These are phyloP conservation scores for Trichoderma sp. DNA, from an alignment of 2,329 filamentous ascomycete genomes.

Conservation along the genomic window DNA sequence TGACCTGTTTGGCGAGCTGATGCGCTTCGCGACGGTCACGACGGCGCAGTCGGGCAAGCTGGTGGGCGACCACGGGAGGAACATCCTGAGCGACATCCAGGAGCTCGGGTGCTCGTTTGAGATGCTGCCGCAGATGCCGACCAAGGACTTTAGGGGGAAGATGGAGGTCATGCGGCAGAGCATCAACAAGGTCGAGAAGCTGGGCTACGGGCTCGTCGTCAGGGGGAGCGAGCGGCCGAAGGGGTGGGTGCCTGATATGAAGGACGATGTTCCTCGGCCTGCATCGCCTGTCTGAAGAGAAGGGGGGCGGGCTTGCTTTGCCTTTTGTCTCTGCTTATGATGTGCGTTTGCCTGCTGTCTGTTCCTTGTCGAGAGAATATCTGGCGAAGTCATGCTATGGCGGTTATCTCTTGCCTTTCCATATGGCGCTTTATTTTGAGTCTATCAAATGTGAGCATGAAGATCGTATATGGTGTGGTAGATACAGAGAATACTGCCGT, in stretches of 20 bases:
- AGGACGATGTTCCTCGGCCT: slow-evolving; percentile 40
- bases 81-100: slow-evolving; percentile 80
- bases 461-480: no score
- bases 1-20: slow-evolving; percentile 92
- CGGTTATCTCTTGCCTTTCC: no score
- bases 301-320: neutral
- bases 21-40: slow-evolving; percentile 90
- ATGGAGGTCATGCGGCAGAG: slow-evolving; percentile 82
- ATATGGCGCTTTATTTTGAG: no score
- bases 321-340: neutral
- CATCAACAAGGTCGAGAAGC: slow-evolving; percentile 90
- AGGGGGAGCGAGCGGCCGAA: slow-evolving; percentile 85
- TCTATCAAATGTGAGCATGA: no score
- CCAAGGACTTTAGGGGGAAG: slow-evolving; percentile 71
- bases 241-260: slow-evolving; percentile 85
- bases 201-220: slow-evolving; percentile 85
- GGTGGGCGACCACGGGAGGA: slow-evolving; percentile 48
- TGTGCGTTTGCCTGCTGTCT: neutral
- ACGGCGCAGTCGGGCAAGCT: slow-evolving; percentile 72
- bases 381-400: no score
- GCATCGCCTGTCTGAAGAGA: slow-evolving; percentile 35
- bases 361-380: no score
- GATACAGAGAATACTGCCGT: no score
- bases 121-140: slow-evolving; percentile 63
- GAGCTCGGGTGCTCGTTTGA: slow-evolving; percentile 76